A percentile compares a stretch with the other conserved stretches of the same genome.
Evolutionary conservation across 805 yeast genomes (phyloP).

Genomic region (Monosporozyma siamensis): DNA sequence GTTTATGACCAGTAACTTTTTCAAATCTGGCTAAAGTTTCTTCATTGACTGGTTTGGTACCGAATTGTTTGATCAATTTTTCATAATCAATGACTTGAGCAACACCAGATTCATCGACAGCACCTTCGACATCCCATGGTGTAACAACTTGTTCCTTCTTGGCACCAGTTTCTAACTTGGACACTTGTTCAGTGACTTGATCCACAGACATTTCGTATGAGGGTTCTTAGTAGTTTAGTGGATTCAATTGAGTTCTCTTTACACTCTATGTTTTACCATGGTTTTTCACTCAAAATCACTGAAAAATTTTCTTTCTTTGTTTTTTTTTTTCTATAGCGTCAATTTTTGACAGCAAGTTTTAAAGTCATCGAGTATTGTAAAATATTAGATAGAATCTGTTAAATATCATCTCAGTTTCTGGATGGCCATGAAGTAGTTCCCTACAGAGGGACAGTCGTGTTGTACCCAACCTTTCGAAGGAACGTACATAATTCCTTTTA

Average conservation of each 20-base stretch:
- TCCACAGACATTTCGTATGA: slow-evolving; percentile 11
- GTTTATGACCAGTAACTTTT: slow-evolving; percentile 76
- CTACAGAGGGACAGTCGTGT: slow-evolving; percentile 49
- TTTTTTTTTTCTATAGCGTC: background rate
- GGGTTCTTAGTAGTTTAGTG: too few species aligned
- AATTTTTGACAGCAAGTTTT: too few species aligned
- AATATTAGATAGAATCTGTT: too few species aligned
- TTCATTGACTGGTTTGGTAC: slow-evolving; percentile 61
- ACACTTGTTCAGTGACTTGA: slow-evolving; percentile 16
- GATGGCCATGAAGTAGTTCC: slow-evolving; percentile 89
- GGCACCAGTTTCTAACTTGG: slow-evolving; percentile 12
- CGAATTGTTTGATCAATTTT: slow-evolving; percentile 76
- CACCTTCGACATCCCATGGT: slow-evolving; percentile 99
- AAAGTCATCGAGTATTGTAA: too few species aligned
- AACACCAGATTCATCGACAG: slow-evolving; percentile 80
- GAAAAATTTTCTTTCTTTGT: background rate
- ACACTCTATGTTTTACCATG: too few species aligned
- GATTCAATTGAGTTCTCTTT: too few species aligned
- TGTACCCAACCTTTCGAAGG: slow-evolving; percentile 83
- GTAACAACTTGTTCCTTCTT: slow-evolving; percentile 54
- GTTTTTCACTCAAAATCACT: too few species aligned
- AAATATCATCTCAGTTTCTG: slow-evolving; percentile 31
- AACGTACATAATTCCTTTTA: slow-evolving; percentile 73
- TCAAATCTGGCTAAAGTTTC: slow-evolving; percentile 72
- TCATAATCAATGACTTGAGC: slow-evolving; percentile 89